These are phyloP conservation scores for Tritrichomonas musculus DNA, from an alignment of 208 protist genomes.

Conservation along the genomic window DNA sequence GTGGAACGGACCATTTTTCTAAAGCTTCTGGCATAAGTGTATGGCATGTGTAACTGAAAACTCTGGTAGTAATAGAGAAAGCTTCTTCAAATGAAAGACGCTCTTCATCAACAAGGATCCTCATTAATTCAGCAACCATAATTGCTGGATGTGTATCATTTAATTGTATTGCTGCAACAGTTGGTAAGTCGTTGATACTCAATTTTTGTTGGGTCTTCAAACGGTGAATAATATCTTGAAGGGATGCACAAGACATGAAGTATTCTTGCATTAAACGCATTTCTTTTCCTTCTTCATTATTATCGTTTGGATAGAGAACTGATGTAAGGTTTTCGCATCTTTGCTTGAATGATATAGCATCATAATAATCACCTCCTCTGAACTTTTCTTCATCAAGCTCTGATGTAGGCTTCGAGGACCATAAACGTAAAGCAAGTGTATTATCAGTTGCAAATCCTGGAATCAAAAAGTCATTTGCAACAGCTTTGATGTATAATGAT, in stretches of 20 bases:
- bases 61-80: constrained; percentile 54
- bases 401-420: background rate
- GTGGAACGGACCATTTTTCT: constrained; percentile 65
- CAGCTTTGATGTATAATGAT: background rate
- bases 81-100: constrained; percentile 59
- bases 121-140: constrained; percentile 66
- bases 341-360: background rate
- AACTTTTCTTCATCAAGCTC: constrained; percentile 31
- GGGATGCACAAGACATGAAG: constrained; percentile 46
- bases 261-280: constrained; percentile 66
- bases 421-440: background rate
- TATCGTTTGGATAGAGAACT: constrained; percentile 75
- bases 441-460: constrained; percentile 14
- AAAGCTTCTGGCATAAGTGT: constrained; percentile 72
- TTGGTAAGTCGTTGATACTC: background rate
- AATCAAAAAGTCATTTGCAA: constrained; percentile 2
- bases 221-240: constrained; percentile 43
- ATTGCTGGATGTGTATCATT: constrained; percentile 77
- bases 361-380: constrained; percentile 2
- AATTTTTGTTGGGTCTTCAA: background rate
- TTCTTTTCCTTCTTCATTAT: constrained; percentile 60
- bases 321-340: constrained; percentile 10
- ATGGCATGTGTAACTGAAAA: constrained; percentile 73
- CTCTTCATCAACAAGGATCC: constrained; percentile 62
- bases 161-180: constrained; percentile 61